Evolutionary conservation across 805 yeast genomes (phyloP).

Genomic region (Sungouiella blattae): DNA sequence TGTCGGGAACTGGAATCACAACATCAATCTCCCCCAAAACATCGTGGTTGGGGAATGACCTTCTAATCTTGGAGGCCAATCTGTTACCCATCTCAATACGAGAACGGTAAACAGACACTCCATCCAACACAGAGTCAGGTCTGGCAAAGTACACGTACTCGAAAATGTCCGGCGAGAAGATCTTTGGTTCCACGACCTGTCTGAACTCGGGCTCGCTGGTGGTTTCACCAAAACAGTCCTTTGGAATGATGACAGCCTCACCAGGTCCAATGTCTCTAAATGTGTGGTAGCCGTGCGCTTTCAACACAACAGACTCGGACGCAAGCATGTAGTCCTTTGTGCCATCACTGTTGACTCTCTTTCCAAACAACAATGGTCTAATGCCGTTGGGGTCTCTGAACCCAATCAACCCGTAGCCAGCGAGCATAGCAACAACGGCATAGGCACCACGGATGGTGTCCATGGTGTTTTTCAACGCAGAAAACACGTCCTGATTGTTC

Average conservation of each 20-base stretch:
- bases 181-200: conserved; percentile 75
- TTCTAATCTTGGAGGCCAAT: conserved; percentile 67
- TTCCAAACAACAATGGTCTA: conserved; percentile 86
- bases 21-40: conserved; percentile 72
- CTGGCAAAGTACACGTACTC: conserved; percentile 98
- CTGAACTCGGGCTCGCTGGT: conserved; percentile 68
- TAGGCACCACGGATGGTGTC: conserved; percentile 89
- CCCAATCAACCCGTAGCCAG: conserved; percentile 93
- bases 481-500: conserved; percentile 82
- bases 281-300: conserved; percentile 80
- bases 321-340: conserved; percentile 88
- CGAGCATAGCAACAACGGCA: conserved; percentile 91
- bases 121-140: conserved; percentile 94
- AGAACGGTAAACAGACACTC: conserved; percentile 91
- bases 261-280: conserved; percentile 89
- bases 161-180: conserved; percentile 92
- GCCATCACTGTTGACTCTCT: conserved; percentile 67
- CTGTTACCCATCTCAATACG: conserved; percentile 92
- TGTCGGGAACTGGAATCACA: conserved; percentile 97
- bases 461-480: conserved; percentile 81
- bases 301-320: conserved; percentile 89
- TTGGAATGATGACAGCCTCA: conserved; percentile 92
- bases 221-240: conserved; percentile 40
- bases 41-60: conserved; percentile 37
- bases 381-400: conserved; percentile 98